Conservation (phyloP, 1,284 basidiomycete species). For the Marasmius sp. region DNA sequence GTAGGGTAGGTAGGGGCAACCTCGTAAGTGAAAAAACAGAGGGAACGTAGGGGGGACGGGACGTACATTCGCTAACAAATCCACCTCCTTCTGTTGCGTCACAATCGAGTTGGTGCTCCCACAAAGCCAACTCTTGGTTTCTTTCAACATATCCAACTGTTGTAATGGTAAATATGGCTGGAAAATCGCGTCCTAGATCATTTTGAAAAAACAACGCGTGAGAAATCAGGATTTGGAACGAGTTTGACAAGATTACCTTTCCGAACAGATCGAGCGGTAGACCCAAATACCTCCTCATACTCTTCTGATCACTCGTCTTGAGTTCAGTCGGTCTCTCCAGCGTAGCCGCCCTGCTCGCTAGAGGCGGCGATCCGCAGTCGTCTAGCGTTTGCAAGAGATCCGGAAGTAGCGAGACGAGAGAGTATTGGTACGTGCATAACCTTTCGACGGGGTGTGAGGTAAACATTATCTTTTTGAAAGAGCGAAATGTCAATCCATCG, state of each 20-base stretch:
- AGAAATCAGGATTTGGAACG: neutral
- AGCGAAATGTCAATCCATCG: slow-evolving; percentile 2
- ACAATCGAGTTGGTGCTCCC: slow-evolving; percentile 97
- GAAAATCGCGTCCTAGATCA: slow-evolving; percentile 82
- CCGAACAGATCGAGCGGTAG: slow-evolving; percentile 88
- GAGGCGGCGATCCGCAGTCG: slow-evolving; percentile 88
- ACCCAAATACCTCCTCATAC: slow-evolving; percentile 90
- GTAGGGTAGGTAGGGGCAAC: no score
- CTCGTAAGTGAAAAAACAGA: no score
- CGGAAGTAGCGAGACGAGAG: slow-evolving; percentile 82
- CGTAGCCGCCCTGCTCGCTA: slow-evolving; percentile 70
- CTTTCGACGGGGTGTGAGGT: slow-evolving; percentile 96
- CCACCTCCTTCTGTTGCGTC: slow-evolving; percentile 90
- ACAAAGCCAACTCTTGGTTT: slow-evolving; percentile 83
- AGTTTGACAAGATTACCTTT: slow-evolving; percentile 44
- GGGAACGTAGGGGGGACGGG: neutral
- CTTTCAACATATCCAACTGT: slow-evolving; percentile 87
- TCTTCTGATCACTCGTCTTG: slow-evolving; percentile 87
- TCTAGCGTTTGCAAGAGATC: slow-evolving; percentile 86
- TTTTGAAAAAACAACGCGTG: no score
- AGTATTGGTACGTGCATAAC: slow-evolving; percentile 97
- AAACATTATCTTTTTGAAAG: slow-evolving; percentile 82
- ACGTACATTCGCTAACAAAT: slow-evolving; percentile 87
- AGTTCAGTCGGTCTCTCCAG: slow-evolving; percentile 79
- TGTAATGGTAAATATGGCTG: slow-evolving; percentile 97